Percentiles rank a stretch among this genome's conserved stretches.
Conservation (phyloP, 345 rosid genomes). For the Citrus medica region DNA sequence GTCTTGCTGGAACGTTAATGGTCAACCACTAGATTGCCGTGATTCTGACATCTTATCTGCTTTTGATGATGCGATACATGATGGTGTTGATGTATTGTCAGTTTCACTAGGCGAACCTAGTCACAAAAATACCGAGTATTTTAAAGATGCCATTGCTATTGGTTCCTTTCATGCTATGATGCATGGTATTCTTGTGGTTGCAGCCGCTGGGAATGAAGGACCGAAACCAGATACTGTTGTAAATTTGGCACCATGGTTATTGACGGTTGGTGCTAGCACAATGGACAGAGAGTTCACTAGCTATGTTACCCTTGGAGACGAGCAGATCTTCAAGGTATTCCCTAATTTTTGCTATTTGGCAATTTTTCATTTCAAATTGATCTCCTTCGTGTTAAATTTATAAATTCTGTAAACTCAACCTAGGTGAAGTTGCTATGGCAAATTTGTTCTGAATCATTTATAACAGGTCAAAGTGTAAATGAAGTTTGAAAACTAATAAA, state of each 20-base stretch:
- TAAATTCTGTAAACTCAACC: too few relatives aligned
- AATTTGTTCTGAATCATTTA: too few relatives aligned
- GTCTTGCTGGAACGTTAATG: slow-evolving; percentile 30
- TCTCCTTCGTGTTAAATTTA: not conserved
- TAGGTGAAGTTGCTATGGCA: too few relatives aligned
- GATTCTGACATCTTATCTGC: slow-evolving; percentile 35
- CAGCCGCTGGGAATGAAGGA: slow-evolving; percentile 45
- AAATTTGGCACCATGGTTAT: slow-evolving; percentile 42
- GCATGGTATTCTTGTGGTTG: slow-evolving; percentile 31
- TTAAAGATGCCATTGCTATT: slow-evolving; percentile 29
- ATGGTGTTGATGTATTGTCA: slow-evolving; percentile 46
- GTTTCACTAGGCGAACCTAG: slow-evolving; percentile 42
- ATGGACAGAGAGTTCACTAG: slow-evolving; percentile 24
- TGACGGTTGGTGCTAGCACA: slow-evolving; percentile 49
- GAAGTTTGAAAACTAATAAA: too few relatives aligned
- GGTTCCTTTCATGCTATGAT: slow-evolving; percentile 43
- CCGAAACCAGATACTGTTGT: slow-evolving; percentile 14
- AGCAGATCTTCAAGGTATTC: slow-evolving; percentile 19
- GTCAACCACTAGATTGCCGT: slow-evolving; percentile 19
- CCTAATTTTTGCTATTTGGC: not conserved
- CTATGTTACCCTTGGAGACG: slow-evolving; percentile 11
- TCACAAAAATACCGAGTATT: slow-evolving; percentile 4
- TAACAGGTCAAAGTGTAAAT: too few relatives aligned
- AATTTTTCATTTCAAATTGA: too few relatives aligned
- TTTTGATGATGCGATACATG: slow-evolving; percentile 40